Base-by-base conservation (phyloP, 2,329 filamentous ascomycete species). In the Claviceps arundinis region DNA sequence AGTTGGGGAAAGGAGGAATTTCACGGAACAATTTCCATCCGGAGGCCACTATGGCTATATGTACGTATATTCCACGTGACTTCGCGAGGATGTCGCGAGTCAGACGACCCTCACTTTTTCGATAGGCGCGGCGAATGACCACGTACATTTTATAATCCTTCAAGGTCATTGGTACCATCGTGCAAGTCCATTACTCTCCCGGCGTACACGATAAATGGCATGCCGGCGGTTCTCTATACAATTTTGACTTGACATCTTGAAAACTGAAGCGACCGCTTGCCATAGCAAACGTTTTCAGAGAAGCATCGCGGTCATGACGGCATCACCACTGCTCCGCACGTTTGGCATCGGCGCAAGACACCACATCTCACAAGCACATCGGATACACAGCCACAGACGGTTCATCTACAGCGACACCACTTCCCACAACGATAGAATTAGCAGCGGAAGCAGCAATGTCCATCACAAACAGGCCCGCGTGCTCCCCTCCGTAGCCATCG, bases 401-500 rank as follows among this genome's bases (percentile, higher is more conserved):
- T 34, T 40, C 37, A 34, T 13, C 2, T 13, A 34, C n/a, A 37
- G 14, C 5, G 26, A 45, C 14, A 8, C n/a, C 37, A n/a, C n/a
- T 2, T 14, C 37, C 30, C 11, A 17, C 51, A 45, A n/a, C 19
- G 6, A 17, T 2, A 16, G 8, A 8, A 19, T 8, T 16, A 34
- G 44, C n/a, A 17, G 22, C 43, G 8, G 43, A 13, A 44, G 11
- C 19, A 44, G 13, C 43, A 45, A n/a, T 9, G 17, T 11, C n/a
- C 37, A n/a, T 19, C 47, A 6, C 62, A 53, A 78, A 45, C 50
- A 62, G 54, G 56, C 65, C 19, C 58, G 61, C 1, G 48, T 55
- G 1, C 41, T 60, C 0, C 56, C 64, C 6, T 57, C 62, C 5
- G 45, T 60, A 5, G 17, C 65, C 30, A 47, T 62, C 2, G 38